Base-by-base conservation (phyloP, 2,329 filamentous ascomycete species). In the Biscogniauxia marginata region DNA sequence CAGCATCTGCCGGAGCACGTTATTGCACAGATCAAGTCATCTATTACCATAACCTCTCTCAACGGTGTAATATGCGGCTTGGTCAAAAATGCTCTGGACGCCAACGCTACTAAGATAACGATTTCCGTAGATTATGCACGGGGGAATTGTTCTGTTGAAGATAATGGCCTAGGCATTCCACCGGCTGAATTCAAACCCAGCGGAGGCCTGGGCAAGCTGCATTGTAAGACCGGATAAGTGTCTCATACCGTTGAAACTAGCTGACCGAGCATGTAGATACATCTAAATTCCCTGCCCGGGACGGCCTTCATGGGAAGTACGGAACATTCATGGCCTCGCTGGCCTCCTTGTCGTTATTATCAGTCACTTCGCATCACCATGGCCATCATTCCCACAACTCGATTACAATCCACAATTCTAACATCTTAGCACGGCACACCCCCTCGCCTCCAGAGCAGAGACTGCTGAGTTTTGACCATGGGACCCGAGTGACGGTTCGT, bases 21-120 rank as follows among this genome's bases (percentile, higher is more conserved):
- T 55, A 80, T 86, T 65, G 84, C 88, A 49, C 90, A 92, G 70
- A 88, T 99, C 75, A 90, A 88, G 69, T 96, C 93, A 0, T 96
- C 93, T 0, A 85, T 85, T n/a, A 79, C 83, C 54, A 88, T 98
- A 64, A 89, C 86, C 1, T 88, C 86, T 46, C 77, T 98, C 25
- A 88, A 87, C 64, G 82, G 77, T 22, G 91, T 90, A 4, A 77
- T 90, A 13, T 77, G 85, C 54, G 90, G 89, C 47, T 80, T 98
- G 8, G 65, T 96, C 22, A 85, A 88, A 70, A 99, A 99, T 71
- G 85, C 91, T 0, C 79, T 99, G 11, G 95, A 99, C 76, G 91
- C 92, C 3, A 76, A 77, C 47, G 87, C 93, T 16, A 81, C 78
- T 30, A 88, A 81, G 54, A 75, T 97, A 59, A 83, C 83, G 52